Percentiles rank a stretch among this genome's conserved stretches.
Evolutionary conservation across 2,329 filamentous ascomycete genomes (phyloP).

Genomic region (Claviceps africana): DNA sequence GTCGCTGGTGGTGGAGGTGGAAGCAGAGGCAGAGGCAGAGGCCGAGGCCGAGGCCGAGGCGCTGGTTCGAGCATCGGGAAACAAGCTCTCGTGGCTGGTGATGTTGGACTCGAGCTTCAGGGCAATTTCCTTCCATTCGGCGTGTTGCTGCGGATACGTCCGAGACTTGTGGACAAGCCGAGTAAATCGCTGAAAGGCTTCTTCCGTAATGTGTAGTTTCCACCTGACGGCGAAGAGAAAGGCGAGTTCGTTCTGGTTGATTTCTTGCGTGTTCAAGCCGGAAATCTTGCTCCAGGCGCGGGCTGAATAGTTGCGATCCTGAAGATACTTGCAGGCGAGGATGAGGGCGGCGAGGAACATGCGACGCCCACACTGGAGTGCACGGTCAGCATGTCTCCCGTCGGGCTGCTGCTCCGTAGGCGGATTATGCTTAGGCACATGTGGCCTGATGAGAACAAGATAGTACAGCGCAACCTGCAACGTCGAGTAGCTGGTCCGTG

Average conservation of each 20-base stretch:
- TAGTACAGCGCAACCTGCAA: conserved; percentile 95
- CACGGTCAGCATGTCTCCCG: conserved; percentile 57
- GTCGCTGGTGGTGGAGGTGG: conserved; percentile 13
- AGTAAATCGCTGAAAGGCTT: conserved; percentile 83
- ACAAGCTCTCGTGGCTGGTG: conserved; percentile 43
- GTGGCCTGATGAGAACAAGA: conserved; percentile 81
- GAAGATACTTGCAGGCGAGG: conserved; percentile 91
- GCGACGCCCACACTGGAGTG: conserved; percentile 85
- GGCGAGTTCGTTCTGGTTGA: conserved; percentile 91
- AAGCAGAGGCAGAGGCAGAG: no score
- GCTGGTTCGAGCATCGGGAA: conserved; percentile 19
- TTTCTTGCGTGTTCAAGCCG: conserved; percentile 81
- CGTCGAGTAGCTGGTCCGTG: conserved; percentile 92
- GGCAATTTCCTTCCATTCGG: conserved; percentile 46
- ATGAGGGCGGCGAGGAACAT: conserved; percentile 96
- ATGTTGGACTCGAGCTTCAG: conserved; percentile 41
- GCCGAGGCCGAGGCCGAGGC: no score
- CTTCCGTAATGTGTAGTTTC: conserved; percentile 86
- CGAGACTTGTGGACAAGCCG: conserved; percentile 58
- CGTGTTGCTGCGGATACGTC: conserved; percentile 30
- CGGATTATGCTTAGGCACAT: conserved; percentile 71
- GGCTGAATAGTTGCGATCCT: conserved; percentile 95
- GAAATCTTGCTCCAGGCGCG: conserved; percentile 99
- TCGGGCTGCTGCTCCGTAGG: conserved; percentile 65
- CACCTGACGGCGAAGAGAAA: conserved; percentile 85